Evolutionary conservation across 2,329 filamentous ascomycete genomes (phyloP).

Genomic region (Diaporthe sp.): DNA sequence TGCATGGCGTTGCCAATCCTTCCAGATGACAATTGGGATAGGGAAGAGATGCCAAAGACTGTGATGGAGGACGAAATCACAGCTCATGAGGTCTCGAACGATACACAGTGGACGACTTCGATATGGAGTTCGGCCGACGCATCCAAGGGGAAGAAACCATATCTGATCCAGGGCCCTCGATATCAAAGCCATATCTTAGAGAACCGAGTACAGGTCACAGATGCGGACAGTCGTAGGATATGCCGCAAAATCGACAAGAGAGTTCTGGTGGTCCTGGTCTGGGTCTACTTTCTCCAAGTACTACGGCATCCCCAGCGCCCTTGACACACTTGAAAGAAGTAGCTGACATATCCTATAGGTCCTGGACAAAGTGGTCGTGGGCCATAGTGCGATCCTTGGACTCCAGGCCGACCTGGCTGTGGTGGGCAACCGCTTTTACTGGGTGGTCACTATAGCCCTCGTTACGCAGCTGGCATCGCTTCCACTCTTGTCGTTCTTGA

Average conservation of each 20-base stretch:
- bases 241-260: constrained; percentile 69
- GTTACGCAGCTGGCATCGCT: constrained; percentile 73
- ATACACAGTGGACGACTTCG: constrained; percentile 1
- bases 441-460: constrained; percentile 68
- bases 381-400: constrained; percentile 69
- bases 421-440: constrained; percentile 66
- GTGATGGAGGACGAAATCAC: background rate
- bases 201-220: background rate
- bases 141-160: background rate
- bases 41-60: background rate
- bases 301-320: too few relatives aligned
- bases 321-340: background rate
- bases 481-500: constrained; percentile 69
- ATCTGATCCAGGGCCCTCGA: background rate
- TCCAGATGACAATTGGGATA: background rate
- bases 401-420: constrained; percentile 63
- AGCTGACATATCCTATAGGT: constrained; percentile 48
- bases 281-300: constrained; percentile 69
- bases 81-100: background rate
- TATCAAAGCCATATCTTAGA: background rate
- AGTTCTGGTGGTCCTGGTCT: constrained; percentile 67
- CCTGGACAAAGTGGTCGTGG: constrained; percentile 70
- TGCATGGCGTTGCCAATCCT: background rate
- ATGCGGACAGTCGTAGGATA: constrained; percentile 4
- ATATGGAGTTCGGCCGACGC: background rate